These are phyloP conservation scores for Escovopsis sp. DNA, from an alignment of 2,329 filamentous ascomycete species.

Conservation along the genomic window DNA sequence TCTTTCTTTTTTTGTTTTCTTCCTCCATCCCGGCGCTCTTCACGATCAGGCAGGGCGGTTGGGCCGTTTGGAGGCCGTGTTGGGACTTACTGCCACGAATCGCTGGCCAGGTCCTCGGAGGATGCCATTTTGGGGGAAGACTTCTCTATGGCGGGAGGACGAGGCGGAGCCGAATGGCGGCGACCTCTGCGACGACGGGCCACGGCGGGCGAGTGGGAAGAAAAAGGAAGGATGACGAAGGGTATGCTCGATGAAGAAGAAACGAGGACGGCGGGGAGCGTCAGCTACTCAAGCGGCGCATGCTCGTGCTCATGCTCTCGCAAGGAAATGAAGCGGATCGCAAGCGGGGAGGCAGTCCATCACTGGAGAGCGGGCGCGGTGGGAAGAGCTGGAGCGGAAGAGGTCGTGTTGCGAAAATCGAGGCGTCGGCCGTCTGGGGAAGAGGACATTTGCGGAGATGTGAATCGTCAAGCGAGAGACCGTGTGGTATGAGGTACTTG, in stretches of 20 bases:
- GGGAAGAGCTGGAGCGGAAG: slow-evolving; percentile 15
- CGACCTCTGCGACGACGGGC: not conserved
- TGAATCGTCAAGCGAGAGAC: slow-evolving; percentile 3
- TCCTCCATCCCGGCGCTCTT: no score
- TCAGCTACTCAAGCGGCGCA: slow-evolving; percentile 18
- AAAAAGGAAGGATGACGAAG: not conserved
- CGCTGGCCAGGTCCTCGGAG: slow-evolving; percentile 17
- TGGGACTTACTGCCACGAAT: slow-evolving; percentile 25
- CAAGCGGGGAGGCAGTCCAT: slow-evolving; percentile 19
- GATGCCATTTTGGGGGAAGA: slow-evolving; percentile 2
- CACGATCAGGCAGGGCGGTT: not conserved
- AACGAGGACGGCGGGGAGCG: slow-evolving; percentile 2
- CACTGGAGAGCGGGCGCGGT: slow-evolving; percentile 15
- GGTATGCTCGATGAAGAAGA: not conserved
- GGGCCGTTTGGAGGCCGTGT: not conserved
- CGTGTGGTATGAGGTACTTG: no score
- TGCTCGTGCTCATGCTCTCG: slow-evolving; percentile 25
- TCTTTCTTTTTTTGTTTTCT: no score
- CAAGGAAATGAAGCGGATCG: slow-evolving; percentile 9
- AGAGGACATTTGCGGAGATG: slow-evolving; percentile 22
- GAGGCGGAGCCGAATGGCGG: no score
- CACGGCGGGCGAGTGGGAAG: not conserved
- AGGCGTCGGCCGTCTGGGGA: slow-evolving; percentile 19
- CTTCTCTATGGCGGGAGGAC: not conserved
- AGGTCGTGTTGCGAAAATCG: slow-evolving; percentile 21